Base-by-base conservation (phyloP, 495 filamentous ascomycete species). In the Tuber calosporum region DNA sequence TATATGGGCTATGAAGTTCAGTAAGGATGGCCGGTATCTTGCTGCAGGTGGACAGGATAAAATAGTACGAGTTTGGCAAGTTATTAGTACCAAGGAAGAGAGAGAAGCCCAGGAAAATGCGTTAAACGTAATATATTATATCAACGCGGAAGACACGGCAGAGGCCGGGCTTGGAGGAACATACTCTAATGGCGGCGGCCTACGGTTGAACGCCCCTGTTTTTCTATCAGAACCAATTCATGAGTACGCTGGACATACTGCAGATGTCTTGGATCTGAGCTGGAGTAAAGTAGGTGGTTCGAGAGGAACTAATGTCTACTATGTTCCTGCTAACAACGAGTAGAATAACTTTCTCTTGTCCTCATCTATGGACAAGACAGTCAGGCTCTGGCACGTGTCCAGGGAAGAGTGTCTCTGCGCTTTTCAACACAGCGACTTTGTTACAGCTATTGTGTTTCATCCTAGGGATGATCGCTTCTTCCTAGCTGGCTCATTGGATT, bases 291-390 rank as follows among this genome's bases (percentile, higher is more conserved):
- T 90, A 86, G 73, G 83, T 72, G 66, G 67, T 41, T 67, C 58
- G 30, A 11, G 62, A 40, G 42, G 13, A 67, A 77, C 37, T 41
- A 15, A 20, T 36, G 42, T 39, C 53, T 70, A 67, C 39, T 34
- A 39, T n/a, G 39, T 67, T 37, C 43, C 68, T 68, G 66, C 76
- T 78, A 45, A 78, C 42, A 37, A 68, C 40, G 34, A 39, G 73
- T 75, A 91, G 87, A 99, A 99, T 80, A 97, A 96, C 78, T 99
- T 99, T 77, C 85, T 99, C 69, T 87, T 99, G 40, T 97, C 94
- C 39, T 97, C 94, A 0, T 97, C 93, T 0, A 98, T 97, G 93
- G 95, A 99, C 82, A 97, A 97, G 83, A 98, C 95, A 4, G 96
- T 99, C 37, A 87, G 93, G 22, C 84, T 99, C 69, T 99, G 95